Evolutionary conservation across 345 rosid genomes (phyloP).

Genomic region (Adansonia digitata): DNA sequence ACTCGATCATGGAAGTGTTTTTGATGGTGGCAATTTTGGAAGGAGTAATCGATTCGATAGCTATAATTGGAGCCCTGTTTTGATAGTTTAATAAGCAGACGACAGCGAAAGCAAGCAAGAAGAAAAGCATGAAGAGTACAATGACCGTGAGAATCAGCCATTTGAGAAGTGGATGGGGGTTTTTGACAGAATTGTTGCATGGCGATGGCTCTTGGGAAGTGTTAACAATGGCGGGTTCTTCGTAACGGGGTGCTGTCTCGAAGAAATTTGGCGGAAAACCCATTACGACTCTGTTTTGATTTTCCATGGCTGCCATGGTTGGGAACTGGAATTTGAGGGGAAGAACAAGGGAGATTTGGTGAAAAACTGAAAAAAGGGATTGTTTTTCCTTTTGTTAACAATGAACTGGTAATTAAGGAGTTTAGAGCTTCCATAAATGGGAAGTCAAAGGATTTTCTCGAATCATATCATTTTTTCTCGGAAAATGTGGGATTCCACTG

Average conservation of each 20-base stretch:
- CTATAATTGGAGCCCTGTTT: background rate
- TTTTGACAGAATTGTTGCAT: too few relatives aligned
- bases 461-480: background rate
- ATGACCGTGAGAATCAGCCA: too few relatives aligned
- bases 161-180: background rate
- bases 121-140: background rate
- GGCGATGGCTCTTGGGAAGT: too few relatives aligned
- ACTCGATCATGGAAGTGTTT: too few relatives aligned
- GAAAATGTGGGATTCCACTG: background rate
- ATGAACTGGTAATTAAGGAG: background rate
- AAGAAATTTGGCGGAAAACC: background rate
- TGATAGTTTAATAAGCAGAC: background rate
- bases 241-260: too few relatives aligned
- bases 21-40: background rate
- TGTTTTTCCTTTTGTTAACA: too few relatives aligned
- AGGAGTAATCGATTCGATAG: background rate
- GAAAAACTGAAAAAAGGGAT: background rate
- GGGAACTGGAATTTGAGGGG: background rate
- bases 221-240: too few relatives aligned
- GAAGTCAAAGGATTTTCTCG: background rate
- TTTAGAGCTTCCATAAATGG: background rate
- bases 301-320: background rate
- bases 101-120: background rate
- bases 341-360: background rate
- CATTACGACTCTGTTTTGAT: background rate